Base-by-base conservation (phyloP, 2,329 filamentous ascomycete genomes). In the Claviceps pazoutovae region DNA sequence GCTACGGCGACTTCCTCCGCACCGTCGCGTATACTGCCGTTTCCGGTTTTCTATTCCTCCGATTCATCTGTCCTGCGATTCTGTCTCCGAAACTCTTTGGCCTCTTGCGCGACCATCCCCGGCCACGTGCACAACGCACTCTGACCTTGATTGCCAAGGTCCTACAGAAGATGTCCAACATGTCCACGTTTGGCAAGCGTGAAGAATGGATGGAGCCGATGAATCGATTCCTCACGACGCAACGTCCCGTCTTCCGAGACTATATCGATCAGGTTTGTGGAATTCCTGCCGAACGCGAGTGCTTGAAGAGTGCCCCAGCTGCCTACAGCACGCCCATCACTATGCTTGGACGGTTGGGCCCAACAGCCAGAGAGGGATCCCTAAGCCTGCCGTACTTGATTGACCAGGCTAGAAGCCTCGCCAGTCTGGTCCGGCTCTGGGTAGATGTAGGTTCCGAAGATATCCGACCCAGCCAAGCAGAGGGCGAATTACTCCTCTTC, bases 141-240 rank as follows among this genome's bases (percentile, higher is more conserved):
- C 75, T 96, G 50, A 96, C 91, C 0, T 76, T 97, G 48, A 90
- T 97, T 54, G 88, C 91, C 23, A 97, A 97, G 67, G 88, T 86
- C 1, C 72, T 97, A 8, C 90, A 96, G 68, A 90, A 88, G 16
- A 75, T 97, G 53, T 88, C 89, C 17, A 96, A 96, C 64, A 76
- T 96, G 68, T 87, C 88, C 2, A 88, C 82, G 0, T 96, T 96
- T 63, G 91, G 91, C 42, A 90, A 86, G 62, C 95, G 95, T 64
- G 91, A 97, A 66, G 82, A 85, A n/a, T 97, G 89, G 88, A 96
- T 97, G 90, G 90, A 95, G 68, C 89, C 89, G 0, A 97, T 97
- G 91, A 97, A 96, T 63, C 79, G 79, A 44, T 96, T 96, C 60
- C 71, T 97, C 39, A 76, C 75, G 8, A 74, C 80, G 1, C 84